Conservation (phyloP, 495 filamentous ascomycete species). For the Daldinia decipiens region DNA sequence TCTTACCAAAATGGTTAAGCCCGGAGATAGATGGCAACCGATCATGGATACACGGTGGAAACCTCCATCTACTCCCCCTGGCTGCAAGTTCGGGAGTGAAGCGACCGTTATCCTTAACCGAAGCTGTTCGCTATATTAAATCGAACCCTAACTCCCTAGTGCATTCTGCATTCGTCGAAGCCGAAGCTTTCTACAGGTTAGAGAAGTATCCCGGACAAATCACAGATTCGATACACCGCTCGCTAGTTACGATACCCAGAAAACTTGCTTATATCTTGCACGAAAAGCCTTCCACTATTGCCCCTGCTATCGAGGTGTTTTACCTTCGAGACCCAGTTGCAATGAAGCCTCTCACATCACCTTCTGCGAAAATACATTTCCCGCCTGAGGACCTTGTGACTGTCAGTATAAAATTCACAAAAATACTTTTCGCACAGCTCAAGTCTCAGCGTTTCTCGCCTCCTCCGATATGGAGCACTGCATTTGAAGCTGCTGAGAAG, state of each 20-base stretch:
- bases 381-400: constrained; percentile 81
- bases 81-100: constrained; percentile 44
- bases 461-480: constrained; percentile 69
- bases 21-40: constrained; percentile 89
- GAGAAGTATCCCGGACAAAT: constrained; percentile 83
- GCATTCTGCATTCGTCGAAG: constrained; percentile 76
- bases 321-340: constrained; percentile 89
- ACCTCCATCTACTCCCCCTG: constrained; percentile 77
- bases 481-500: constrained; percentile 44
- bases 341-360: constrained; percentile 71
- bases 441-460: constrained; percentile 85
- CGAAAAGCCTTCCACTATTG: constrained; percentile 74
- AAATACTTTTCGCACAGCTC: constrained; percentile 89
- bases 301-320: constrained; percentile 88
- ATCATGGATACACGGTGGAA: constrained; percentile 81
- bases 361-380: constrained; percentile 61
- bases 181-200: constrained; percentile 89
- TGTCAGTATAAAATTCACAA: constrained; percentile 81
- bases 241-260: constrained; percentile 77
- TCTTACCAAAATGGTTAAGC: constrained; percentile 88
- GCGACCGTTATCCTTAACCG: constrained; percentile 64
- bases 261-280: constrained; percentile 85
- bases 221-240: constrained; percentile 73
- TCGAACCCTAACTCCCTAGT: constrained; percentile 64
- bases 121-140: constrained; percentile 68